These are phyloP conservation scores for Craspedostauros australis DNA, from an alignment of 108 stramenopile species.

Conservation along the genomic window DNA sequence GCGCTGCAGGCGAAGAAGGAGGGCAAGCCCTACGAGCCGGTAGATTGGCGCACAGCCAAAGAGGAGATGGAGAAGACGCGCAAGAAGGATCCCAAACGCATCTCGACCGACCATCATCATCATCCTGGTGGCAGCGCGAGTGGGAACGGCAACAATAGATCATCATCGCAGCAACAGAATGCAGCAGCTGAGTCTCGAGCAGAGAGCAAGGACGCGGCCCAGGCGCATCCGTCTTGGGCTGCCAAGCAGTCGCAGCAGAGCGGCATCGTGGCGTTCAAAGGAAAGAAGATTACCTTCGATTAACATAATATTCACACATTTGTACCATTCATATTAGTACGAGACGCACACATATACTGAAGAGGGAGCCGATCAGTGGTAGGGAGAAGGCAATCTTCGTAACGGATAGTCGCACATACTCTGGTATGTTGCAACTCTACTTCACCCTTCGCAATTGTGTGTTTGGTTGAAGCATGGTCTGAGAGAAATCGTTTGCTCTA, in stretches of 20 bases:
- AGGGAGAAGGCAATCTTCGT: too few species aligned
- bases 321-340: background rate
- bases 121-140: too few species aligned
- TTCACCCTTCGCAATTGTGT: too few species aligned
- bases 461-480: too few species aligned
- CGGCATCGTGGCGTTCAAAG: slow-evolving; percentile 73
- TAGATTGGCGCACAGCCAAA: slow-evolving; percentile 77
- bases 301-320: slow-evolving; percentile 2
- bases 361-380: too few species aligned
- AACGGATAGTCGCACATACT: too few species aligned
- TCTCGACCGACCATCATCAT: background rate
- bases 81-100: background rate
- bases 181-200: background rate
- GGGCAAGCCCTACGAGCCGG: slow-evolving; percentile 39
- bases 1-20: slow-evolving; percentile 65
- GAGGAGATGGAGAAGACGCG: slow-evolving; percentile 10
- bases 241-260: slow-evolving; percentile 60
- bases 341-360: too few species aligned
- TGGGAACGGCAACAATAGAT: too few species aligned
- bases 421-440: too few species aligned
- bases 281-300: slow-evolving; percentile 78
- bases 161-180: too few species aligned
- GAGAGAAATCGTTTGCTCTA: too few species aligned
- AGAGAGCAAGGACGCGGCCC: background rate
- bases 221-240: slow-evolving; percentile 82